A percentile compares a stretch with the other conserved stretches of the same genome.
Evolutionary conservation across 169 alveolate genomes (phyloP).

Genomic region (Plasmodium chabaudi): DNA sequence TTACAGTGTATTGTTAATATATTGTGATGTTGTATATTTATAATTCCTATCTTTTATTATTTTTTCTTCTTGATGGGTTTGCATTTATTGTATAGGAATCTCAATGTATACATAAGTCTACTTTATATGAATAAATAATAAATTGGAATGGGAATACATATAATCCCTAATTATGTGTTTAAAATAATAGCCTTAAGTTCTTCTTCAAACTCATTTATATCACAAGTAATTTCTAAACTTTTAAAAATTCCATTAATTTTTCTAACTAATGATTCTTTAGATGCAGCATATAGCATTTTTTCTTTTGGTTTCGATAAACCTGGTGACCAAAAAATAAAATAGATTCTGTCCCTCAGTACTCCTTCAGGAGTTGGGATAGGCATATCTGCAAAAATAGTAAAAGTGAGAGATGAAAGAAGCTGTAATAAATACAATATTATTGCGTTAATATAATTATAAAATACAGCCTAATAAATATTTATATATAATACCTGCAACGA

Average conservation of each 20-base stretch:
- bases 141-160: background rate
- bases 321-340: slow-evolving; percentile 75
- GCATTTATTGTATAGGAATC: background rate
- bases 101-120: background rate
- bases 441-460: too few relatives aligned
- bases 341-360: slow-evolving; percentile 62
- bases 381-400: slow-evolving; percentile 31
- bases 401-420: background rate
- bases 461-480: background rate
- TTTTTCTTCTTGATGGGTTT: too few relatives aligned
- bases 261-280: slow-evolving; percentile 68
- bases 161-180: slow-evolving; percentile 31
- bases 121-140: background rate
- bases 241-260: slow-evolving; percentile 74
- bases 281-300: slow-evolving; percentile 72
- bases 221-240: slow-evolving; percentile 70
- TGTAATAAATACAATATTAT: too few relatives aligned
- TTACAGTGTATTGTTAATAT: too few relatives aligned
- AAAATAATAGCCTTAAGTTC: slow-evolving; percentile 37
- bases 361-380: slow-evolving; percentile 75
- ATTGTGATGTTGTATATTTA: too few relatives aligned
- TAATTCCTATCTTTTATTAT: too few relatives aligned
- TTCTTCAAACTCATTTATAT: slow-evolving; percentile 67
- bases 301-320: slow-evolving; percentile 64
- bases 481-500: slow-evolving; percentile 58